Percentiles rank a stretch among this genome's conserved stretches.
phyloP scores from a whole-genome alignment of 352 stramenopile species.

The Plasmopara muralis region DNA sequence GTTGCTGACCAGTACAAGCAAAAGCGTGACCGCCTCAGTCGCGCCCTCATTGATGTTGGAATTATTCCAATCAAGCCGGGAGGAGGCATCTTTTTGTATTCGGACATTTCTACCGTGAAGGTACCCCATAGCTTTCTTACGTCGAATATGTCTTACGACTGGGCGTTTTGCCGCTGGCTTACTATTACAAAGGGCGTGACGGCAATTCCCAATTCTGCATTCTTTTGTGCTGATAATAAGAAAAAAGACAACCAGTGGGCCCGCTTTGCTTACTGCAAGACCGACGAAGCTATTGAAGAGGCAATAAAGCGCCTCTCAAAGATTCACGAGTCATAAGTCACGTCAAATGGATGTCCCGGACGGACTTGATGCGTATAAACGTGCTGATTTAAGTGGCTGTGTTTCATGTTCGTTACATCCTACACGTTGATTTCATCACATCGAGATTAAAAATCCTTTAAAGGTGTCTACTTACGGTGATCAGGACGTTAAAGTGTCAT shows the following conservation, averaged over 20 bases:
- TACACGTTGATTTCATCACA: too few relatives aligned
- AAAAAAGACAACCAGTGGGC: constrained; percentile 60
- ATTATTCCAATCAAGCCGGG: constrained; percentile 58
- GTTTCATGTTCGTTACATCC: too few relatives aligned
- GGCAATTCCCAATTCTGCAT: constrained; percentile 88
- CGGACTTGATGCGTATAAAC: not conserved
- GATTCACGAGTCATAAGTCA: constrained; percentile 24
- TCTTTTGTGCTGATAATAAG: constrained; percentile 86
- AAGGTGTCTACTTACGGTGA: too few relatives aligned
- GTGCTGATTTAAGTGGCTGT: not conserved
- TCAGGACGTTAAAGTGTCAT: too few relatives aligned
- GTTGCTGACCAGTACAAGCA: constrained; percentile 66
- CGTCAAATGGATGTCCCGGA: not conserved
- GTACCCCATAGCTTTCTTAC: constrained; percentile 46
- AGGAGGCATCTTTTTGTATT: constrained; percentile 79
- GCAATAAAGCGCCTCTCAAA: constrained; percentile 67
- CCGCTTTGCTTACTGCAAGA: constrained; percentile 96
- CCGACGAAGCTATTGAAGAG: constrained; percentile 86
- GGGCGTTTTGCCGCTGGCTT: constrained; percentile 89
- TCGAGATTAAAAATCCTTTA: too few relatives aligned
- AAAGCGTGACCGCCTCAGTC: constrained; percentile 58
- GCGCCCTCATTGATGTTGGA: constrained; percentile 44
- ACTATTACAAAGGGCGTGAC: constrained; percentile 89
- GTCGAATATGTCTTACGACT: constrained; percentile 75
- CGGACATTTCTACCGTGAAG: constrained; percentile 60